Base-by-base conservation (phyloP, 306 rosid species). In the Gillenia trifoliata region DNA sequence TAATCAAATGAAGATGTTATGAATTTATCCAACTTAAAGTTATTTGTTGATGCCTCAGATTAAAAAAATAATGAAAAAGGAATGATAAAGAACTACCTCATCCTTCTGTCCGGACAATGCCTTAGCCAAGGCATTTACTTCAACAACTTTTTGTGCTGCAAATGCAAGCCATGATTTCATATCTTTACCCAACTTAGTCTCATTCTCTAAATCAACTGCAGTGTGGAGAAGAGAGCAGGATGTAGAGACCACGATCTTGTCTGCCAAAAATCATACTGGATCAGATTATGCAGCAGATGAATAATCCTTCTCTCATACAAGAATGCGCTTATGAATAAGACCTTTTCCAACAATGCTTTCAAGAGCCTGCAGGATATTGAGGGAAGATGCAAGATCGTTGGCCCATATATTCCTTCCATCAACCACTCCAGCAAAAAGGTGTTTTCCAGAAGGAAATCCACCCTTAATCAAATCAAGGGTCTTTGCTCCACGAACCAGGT, bases 391-490 rank as follows among this genome's bases (percentile, higher is more conserved):
- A 79, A 89, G 88, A 79, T 92, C 87, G 52, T 89, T 89, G 56
- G 96, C 92, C 97, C 97, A 92, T 76, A 88, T 89, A 77, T 92
- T 92, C 80, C 97, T 87, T 65, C 96, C 97, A 84, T 92, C 97
- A 79, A 92, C 96, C 68, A 92, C 85, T 49, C 97, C 96, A 82
- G 97, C 97, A 79, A 92, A 92, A 55, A 92, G 87, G 75, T 73
- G 74, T 78, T 89, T 89, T 29, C 93, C 93, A 29, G 87, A 54
- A 59, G 97, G 97, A 77, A 89, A 92, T 75, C 83, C 93, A 56
- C 75, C 80, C 83, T 89, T 88, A 74, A 92, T 89, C 84, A 89
- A 86, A 63, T 84, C 90, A 74, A 86, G 88, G 72, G 93, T 88
- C 88, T 92, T 83, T 64, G 85, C 71, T 78, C 97, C 97, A 45